Conservation (phyloP, 257 asterid genomes). For the Euphrasia confusa region DNA sequence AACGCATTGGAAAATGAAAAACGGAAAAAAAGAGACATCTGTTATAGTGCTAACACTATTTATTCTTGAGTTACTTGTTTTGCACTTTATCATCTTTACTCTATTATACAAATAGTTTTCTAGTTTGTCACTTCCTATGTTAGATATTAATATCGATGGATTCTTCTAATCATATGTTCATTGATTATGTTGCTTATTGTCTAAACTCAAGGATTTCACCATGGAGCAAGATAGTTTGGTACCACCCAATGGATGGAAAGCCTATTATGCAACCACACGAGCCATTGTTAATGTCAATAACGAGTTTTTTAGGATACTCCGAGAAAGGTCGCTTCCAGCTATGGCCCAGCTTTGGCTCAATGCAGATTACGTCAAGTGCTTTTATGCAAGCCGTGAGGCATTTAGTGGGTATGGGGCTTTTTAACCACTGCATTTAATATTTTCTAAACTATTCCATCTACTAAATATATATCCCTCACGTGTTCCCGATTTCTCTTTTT, state of each 20-base stretch:
- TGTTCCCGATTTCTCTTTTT: constrained; percentile 3
- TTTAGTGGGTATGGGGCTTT: constrained; percentile 57
- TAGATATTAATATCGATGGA: no score
- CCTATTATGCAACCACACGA: constrained; percentile 79
- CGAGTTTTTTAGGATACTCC: constrained; percentile 50
- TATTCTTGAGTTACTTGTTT: not conserved
- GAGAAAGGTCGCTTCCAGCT: constrained; percentile 53
- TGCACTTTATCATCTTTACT: not conserved
- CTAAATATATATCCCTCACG: not conserved
- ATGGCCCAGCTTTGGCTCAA: constrained; percentile 77
- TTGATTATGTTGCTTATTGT: not conserved
- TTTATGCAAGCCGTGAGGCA: constrained; percentile 65
- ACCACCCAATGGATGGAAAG: constrained; percentile 82
- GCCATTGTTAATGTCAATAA: constrained; percentile 53
- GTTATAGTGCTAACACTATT: not conserved
- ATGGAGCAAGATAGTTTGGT: constrained; percentile 59
- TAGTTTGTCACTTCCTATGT: not conserved
- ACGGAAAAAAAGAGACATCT: not conserved
- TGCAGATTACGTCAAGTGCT: constrained; percentile 76
- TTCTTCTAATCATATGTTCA: not conserved
- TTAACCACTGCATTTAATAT: constrained; percentile 6
- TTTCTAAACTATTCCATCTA: not conserved
- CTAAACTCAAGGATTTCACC: constrained; percentile 57
- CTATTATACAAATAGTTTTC: not conserved
- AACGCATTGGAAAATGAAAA: not conserved